A percentile compares a stretch with the other conserved stretches of the same genome.
Evolutionary conservation across 306 rosid genomes (phyloP).

Genomic region (Dicorynia guianensis): DNA sequence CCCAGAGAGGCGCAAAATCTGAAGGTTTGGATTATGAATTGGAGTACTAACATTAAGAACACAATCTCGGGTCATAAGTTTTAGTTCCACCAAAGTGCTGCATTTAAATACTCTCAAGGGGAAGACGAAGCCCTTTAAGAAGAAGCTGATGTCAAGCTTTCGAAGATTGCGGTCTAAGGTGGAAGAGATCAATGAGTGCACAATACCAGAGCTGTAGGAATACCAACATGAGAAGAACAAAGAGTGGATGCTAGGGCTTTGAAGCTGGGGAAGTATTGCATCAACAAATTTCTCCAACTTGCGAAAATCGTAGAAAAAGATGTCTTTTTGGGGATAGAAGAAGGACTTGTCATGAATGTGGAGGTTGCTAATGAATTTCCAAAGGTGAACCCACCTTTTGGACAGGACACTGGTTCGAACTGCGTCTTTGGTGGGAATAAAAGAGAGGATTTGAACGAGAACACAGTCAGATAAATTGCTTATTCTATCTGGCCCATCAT

Average conservation of each 20-base stretch:
- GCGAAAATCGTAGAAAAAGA: background rate
- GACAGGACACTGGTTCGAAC: background rate
- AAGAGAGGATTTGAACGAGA: background rate
- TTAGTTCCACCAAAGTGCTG: background rate
- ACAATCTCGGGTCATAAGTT: background rate
- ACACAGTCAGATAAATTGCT: background rate
- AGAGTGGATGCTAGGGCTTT: background rate
- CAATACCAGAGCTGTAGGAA: background rate
- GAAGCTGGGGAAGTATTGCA: background rate
- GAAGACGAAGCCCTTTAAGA: background rate
- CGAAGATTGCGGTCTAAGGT: background rate
- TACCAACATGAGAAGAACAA: background rate
- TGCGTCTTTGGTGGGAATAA: background rate
- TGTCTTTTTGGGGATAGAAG: background rate
- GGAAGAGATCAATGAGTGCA: background rate
- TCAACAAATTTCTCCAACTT: background rate
- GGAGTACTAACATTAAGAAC: background rate
- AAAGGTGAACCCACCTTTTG: background rate
- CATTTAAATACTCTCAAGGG: background rate
- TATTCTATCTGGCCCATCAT: background rate
- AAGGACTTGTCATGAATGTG: background rate
- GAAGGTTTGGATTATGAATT: background rate
- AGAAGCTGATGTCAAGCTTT: background rate
- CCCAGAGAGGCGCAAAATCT: background rate
- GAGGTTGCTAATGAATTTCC: background rate